phyloP scores from a whole-genome alignment of 2,329 filamentous ascomycete genomes.

The Cordyceps fumosorosea region DNA sequence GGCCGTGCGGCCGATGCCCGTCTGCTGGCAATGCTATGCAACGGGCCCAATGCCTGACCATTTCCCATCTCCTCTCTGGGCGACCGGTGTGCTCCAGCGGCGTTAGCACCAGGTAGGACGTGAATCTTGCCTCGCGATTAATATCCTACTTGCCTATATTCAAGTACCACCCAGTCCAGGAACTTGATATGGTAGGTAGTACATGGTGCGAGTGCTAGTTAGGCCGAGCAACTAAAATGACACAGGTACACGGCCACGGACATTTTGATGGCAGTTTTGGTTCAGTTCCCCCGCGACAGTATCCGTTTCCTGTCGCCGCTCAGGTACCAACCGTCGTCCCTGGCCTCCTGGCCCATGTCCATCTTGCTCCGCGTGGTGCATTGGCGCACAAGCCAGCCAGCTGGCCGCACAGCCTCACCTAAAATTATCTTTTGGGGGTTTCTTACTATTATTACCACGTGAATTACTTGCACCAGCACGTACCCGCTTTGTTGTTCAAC shows the following conservation, averaged over 20 bases:
- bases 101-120: not conserved
- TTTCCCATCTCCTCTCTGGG: too few relatives aligned
- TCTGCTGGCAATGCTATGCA: not conserved
- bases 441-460: too few relatives aligned
- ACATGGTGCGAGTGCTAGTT: not conserved
- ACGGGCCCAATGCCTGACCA: too few relatives aligned
- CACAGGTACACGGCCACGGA: not conserved
- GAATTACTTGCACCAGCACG: too few relatives aligned
- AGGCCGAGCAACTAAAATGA: not conserved
- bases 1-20: not conserved
- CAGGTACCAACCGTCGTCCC: not conserved
- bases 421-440: too few relatives aligned
- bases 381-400: not conserved
- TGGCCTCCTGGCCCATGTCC: not conserved
- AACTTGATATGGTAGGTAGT: too few relatives aligned
- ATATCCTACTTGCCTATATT: too few relatives aligned
- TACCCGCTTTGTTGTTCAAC: too few relatives aligned
- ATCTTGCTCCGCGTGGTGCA: not conserved
- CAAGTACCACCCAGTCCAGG: too few relatives aligned
- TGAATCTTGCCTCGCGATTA: too few relatives aligned
- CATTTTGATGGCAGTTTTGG: not conserved
- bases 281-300: not conserved
- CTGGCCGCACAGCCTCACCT: not conserved
- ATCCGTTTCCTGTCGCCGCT: not conserved
- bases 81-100: not conserved